Conservation (phyloP, 768 basidiomycete genomes). For the Trametes elegans region DNA sequence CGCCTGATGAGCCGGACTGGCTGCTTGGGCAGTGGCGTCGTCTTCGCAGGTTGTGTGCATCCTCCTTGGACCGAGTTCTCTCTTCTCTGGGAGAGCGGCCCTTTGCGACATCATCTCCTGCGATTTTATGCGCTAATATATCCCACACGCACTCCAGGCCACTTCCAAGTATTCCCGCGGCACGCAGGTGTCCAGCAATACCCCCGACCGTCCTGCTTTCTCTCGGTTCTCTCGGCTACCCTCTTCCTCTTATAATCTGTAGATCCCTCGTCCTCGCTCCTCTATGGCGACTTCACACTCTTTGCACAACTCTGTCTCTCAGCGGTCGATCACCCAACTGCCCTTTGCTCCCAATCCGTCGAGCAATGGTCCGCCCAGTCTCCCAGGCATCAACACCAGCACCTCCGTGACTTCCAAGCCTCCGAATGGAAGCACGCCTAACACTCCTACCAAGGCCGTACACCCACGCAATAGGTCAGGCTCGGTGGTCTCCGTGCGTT, state of each 20-base stretch:
- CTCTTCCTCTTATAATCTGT: constrained; percentile 20
- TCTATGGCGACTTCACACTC: constrained; percentile 31
- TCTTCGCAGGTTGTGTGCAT: constrained; percentile 4
- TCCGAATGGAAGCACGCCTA: constrained; percentile 21
- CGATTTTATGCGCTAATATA: constrained; percentile 20
- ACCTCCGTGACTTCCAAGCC: constrained; percentile 20
- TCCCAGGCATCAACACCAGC: constrained; percentile 17
- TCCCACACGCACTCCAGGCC: constrained; percentile 14
- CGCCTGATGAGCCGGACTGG: neutral
- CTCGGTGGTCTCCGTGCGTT: constrained; percentile 14
- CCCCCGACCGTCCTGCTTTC: neutral
- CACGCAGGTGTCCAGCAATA: constrained; percentile 19
- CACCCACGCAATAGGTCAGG: constrained; percentile 16
- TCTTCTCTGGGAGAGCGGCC: constrained; percentile 15
- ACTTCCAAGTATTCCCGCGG: constrained; percentile 10
- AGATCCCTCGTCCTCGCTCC: constrained; percentile 11
- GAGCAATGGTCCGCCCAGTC: constrained; percentile 20
- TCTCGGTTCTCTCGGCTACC: neutral
- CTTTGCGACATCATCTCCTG: constrained; percentile 6
- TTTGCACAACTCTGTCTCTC: constrained; percentile 25
- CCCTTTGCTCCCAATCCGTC: constrained; percentile 28
- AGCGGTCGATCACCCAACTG: constrained; percentile 24
- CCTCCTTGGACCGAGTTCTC: constrained; percentile 7
- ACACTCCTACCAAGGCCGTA: constrained; percentile 20
- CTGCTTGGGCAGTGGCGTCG: neutral